These are phyloP conservation scores for Lentinula detonsa DNA, from an alignment of 768 basidiomycete species.

Conservation along the genomic window DNA sequence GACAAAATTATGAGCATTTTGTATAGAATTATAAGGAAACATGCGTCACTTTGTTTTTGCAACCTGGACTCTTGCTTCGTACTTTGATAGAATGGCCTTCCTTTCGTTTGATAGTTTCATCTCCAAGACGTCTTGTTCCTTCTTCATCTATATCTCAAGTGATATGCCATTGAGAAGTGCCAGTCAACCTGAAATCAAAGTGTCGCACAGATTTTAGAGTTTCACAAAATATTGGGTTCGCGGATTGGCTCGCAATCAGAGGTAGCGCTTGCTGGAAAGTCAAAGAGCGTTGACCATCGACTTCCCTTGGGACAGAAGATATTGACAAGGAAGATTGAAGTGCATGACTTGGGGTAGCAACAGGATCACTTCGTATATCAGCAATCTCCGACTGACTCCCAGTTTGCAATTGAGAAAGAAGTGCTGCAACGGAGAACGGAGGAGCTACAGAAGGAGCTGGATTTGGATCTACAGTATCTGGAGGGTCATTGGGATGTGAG, in stretches of 20 bases:
- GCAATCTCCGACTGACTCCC: slow-evolving; percentile 13
- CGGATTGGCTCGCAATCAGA: slow-evolving; percentile 52
- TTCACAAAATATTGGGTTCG: slow-evolving; percentile 44
- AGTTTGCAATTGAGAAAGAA: slow-evolving; percentile 56
- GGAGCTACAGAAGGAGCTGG: neutral
- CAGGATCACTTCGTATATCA: neutral
- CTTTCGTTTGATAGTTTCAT: slow-evolving; percentile 65
- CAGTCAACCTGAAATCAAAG: slow-evolving; percentile 6
- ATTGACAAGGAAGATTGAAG: neutral
- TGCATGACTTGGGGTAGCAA: neutral
- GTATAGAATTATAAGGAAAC: slow-evolving; percentile 13
- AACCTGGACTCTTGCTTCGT: slow-evolving; percentile 67
- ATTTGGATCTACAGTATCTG: slow-evolving; percentile 8
- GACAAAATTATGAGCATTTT: slow-evolving; percentile 2
- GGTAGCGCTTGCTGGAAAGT: slow-evolving; percentile 72
- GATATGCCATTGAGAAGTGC: neutral
- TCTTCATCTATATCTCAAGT: slow-evolving; percentile 46
- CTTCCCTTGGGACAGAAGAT: neutral
- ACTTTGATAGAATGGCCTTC: slow-evolving; percentile 50
- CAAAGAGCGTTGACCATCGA: slow-evolving; percentile 36
- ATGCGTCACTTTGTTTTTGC: slow-evolving; percentile 52
- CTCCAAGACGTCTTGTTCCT: slow-evolving; percentile 68
- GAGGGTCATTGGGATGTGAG: neutral
- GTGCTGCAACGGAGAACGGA: slow-evolving; percentile 38
- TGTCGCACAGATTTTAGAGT: slow-evolving; percentile 43